Evolutionary conservation across 306 rosid species (phyloP).

Genomic region (Gastrolobium villosum): DNA sequence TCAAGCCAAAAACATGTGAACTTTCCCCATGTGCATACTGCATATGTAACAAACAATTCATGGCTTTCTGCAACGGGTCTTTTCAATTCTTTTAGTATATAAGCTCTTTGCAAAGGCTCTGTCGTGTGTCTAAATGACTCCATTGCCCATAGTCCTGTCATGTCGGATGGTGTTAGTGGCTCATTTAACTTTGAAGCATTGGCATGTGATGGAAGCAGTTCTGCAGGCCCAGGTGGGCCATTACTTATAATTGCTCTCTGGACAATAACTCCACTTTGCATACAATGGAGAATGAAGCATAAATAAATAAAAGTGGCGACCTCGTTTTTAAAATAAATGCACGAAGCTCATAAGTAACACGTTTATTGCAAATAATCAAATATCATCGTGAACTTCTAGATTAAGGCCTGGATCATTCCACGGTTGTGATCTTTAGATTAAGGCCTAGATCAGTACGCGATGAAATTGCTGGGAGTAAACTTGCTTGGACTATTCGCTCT

Average conservation of each 20-base stretch:
- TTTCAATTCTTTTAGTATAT: neutral
- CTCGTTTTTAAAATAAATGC: slow-evolving; percentile 31
- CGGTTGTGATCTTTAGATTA: no score
- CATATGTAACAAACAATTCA: slow-evolving; percentile 32
- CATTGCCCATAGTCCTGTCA: neutral
- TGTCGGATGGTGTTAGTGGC: neutral
- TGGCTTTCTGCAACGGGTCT: slow-evolving; percentile 19
- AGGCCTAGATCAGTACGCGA: neutral
- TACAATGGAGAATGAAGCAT: slow-evolving; percentile 23
- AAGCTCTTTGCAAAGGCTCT: neutral
- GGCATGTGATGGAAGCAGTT: slow-evolving; percentile 48
- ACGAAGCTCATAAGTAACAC: slow-evolving; percentile 29
- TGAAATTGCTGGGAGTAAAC: neutral
- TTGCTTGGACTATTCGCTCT: no score
- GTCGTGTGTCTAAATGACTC: slow-evolving; percentile 19
- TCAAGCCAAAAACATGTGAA: neutral
- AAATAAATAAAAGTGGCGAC: slow-evolving; percentile 30
- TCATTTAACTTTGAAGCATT: slow-evolving; percentile 41
- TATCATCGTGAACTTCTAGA: neutral
- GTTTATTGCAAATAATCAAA: slow-evolving; percentile 31
- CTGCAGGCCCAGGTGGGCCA: slow-evolving; percentile 42
- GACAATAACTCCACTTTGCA: slow-evolving; percentile 20
- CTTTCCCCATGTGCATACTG: slow-evolving; percentile 56
- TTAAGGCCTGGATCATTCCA: neutral
- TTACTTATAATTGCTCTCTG: slow-evolving; percentile 25